Evolutionary conservation across 305 asterid species (phyloP).

Genomic region (Fraxinus baroniana): DNA sequence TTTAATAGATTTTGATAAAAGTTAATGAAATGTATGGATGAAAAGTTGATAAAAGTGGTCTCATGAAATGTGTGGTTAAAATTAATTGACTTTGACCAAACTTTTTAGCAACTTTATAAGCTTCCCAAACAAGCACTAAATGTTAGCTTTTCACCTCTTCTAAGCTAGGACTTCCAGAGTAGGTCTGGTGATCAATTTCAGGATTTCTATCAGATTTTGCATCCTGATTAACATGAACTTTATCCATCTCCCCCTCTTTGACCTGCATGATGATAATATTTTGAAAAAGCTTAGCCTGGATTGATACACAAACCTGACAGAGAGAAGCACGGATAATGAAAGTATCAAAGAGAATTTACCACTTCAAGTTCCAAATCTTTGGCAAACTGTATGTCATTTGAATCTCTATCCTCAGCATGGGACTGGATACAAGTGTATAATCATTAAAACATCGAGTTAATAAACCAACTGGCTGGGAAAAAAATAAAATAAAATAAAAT

Average conservation of each 20-base stretch:
- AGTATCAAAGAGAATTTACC: slow-evolving; percentile 41
- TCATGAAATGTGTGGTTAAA: not conserved
- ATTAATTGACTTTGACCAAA: not conserved
- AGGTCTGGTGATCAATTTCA: slow-evolving; percentile 28
- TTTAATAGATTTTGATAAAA: not conserved
- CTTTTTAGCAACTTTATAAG: not conserved
- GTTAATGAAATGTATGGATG: not conserved
- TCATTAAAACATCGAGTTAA: slow-evolving; percentile 16
- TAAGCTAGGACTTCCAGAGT: slow-evolving; percentile 26
- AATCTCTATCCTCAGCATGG: slow-evolving; percentile 53
- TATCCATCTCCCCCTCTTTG: slow-evolving; percentile 33
- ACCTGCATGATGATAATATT: slow-evolving; percentile 37
- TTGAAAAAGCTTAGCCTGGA: slow-evolving; percentile 14
- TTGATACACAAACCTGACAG: slow-evolving; percentile 22
- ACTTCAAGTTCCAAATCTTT: slow-evolving; percentile 33
- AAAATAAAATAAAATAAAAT: not conserved
- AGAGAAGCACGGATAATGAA: slow-evolving; percentile 8
- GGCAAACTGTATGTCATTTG: slow-evolving; percentile 26
- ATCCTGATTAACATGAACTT: slow-evolving; percentile 25
- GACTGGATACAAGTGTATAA: slow-evolving; percentile 24
- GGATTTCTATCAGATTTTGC: slow-evolving; percentile 23
- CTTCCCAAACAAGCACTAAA: not conserved
- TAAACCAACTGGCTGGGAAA: slow-evolving; percentile 20
- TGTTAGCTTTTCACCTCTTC: slow-evolving; percentile 41
- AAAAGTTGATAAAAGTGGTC: not conserved